Evolutionary conservation across 2,329 filamentous ascomycete genomes (phyloP), one percentile per base, ranked within the genome.

Genomic region (Beauveria varroae): DNA sequence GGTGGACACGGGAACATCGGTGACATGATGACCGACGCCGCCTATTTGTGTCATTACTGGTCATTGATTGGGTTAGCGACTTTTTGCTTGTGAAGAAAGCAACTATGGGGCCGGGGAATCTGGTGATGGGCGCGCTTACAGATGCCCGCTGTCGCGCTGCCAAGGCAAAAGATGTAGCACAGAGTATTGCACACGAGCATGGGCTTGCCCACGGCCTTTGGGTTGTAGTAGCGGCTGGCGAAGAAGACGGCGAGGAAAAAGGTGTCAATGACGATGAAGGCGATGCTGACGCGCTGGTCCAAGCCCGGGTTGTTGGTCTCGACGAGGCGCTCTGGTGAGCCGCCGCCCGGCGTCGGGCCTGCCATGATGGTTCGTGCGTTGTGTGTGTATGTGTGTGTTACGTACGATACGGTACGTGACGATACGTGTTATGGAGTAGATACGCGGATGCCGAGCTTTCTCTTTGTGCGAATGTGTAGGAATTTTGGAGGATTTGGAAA

Each of bases 241-340:
- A 55, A 63, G 43, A 63, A 63, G n/a, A 63, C n/a, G 26, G 55
- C 43, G 20, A 63, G 58, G 53, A 63, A 63, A n/a, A 63, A 18
- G 30, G 62, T 61, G 28, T 63, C 41, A 20, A 63, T 61, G 20
- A 63, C 34, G 43, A 57, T 49, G 24, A 63, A 63, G 40, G 58
- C 53, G 53, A 63, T 63, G 58, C 58, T 63, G 28, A 63, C 58
- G 20, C 62, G 58, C 54, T 63, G 44, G 49, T 63, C 62, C 14
- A 63, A 54, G 18, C 30, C 53, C n/a, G 58, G 62, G 9, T 63
- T 28, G 30, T 63, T 63, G n/a, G 58, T 63, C 58, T 61, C 37
- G 28, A 47, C 30, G 28, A 58, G 46, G 34, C 41, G 54, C 54
- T 61, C 62, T 43, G 58, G 58, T 28, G 62, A 61, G 34, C 34